Evolutionary conservation across 371 early-diverging fungal species (phyloP), one percentile per base, ranked within the genome.

Genomic region (Chytridiales sp.): DNA sequence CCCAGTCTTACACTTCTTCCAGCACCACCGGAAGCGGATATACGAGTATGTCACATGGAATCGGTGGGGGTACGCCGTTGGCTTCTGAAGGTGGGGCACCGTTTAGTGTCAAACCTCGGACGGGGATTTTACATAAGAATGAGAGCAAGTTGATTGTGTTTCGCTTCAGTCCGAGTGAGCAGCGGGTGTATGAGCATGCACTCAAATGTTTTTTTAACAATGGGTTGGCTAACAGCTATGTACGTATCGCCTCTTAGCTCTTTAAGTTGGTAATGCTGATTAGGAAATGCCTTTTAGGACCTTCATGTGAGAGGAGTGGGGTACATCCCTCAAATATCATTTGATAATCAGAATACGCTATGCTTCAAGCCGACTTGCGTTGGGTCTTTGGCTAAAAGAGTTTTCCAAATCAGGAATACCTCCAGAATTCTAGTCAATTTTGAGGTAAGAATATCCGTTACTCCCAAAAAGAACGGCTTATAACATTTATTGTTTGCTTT

Each of bases 351-450:
- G 26, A 69, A 70, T 51, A 62, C 53, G 13, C 30, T 77, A 4
- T 72, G 60, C 52, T 77, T 72, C 67, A 67, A 69, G 40, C 77
- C 77, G 5, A 77, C 74, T 11, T 72, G 71, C 56, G 43, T 77
- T 9, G 74, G 74, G 1, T 53, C 74, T 0, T 26, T 68, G 5
- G 68, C 74, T 5, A 35, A 42, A n/a, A 34, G 68, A 35, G 34
- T 17, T 1, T 70, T 77, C 49, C 27, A 21, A 1, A 68, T 62
- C 11, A 35, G 70, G 19, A 77, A 77, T 55, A 62, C 52, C 1
- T 72, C 75, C 1, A 46, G 64, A 52, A 72, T 75, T 24, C 26
- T 47, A 4, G 67, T 75, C 17, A 57, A 67, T 19, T 75, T 65
- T 42, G 68, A 71, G 70, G 74, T 70, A 32, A 13, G 36, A 6